phyloP scores from a whole-genome alignment of 176 grass and related monocot genomes.

The Aegilops speltoides region DNA sequence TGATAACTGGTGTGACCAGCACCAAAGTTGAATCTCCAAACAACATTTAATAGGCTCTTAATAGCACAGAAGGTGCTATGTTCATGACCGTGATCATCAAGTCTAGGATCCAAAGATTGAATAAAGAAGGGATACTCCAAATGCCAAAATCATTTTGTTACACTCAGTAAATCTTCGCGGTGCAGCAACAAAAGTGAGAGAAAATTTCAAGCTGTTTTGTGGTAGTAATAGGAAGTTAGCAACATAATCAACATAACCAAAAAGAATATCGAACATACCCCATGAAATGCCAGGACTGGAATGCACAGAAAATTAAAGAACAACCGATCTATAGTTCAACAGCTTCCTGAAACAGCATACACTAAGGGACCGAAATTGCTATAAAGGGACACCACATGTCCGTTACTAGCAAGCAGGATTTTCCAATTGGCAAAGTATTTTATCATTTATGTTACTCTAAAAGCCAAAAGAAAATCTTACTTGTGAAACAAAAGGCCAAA shows the following conservation, averaged over 20 bases:
- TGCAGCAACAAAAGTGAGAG: background rate
- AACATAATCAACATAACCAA: constrained; percentile 23
- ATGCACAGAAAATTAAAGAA: background rate
- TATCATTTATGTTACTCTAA: constrained; percentile 3
- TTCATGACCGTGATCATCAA: constrained; percentile 13
- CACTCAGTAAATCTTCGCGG: background rate
- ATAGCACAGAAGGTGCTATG: constrained; percentile 12
- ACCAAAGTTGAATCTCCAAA: background rate
- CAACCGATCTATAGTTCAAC: background rate
- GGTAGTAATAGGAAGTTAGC: background rate
- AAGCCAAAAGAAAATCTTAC: constrained; percentile 40
- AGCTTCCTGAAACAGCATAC: constrained; percentile 16
- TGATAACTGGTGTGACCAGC: background rate
- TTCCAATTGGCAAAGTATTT: constrained; percentile 11
- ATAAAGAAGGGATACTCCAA: background rate
- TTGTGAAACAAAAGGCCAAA: constrained; percentile 83
- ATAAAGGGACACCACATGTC: background rate
- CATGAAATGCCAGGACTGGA: constrained; percentile 6
- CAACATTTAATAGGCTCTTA: constrained; percentile 7
- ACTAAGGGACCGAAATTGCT: constrained; percentile 5
- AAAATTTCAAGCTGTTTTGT: background rate
- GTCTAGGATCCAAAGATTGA: background rate
- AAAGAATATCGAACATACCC: constrained; percentile 7
- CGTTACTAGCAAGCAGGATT: constrained; percentile 5
- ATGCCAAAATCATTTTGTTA: constrained; percentile 15